A percentile compares a stretch with the other conserved stretches of the same genome.
phyloP scores from a whole-genome alignment of 345 rosid genomes.

The Gossypium ekmanianum region DNA sequence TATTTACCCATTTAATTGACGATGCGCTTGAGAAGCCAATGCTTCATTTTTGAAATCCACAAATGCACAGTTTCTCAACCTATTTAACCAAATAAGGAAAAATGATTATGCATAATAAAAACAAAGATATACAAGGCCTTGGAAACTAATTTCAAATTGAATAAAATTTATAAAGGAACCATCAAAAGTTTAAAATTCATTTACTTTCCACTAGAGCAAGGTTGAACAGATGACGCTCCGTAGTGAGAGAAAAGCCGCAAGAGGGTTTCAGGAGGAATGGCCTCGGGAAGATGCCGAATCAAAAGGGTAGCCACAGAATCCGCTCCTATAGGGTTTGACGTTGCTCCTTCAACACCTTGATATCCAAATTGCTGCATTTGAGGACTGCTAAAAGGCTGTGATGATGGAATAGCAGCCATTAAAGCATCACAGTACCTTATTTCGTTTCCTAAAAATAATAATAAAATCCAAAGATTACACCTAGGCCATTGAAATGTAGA shows the following conservation, averaged over 20 bases:
- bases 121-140: neutral
- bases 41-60: constrained; percentile 77
- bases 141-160: neutral
- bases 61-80: constrained; percentile 81
- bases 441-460: neutral
- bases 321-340: neutral
- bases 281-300: constrained; percentile 80
- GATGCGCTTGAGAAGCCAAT: constrained; percentile 74
- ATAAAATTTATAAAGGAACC: neutral
- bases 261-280: constrained; percentile 68
- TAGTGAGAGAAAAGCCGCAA: constrained; percentile 75
- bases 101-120: neutral
- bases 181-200: neutral
- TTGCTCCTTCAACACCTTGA: constrained; percentile 26
- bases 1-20: constrained; percentile 74
- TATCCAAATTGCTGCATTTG: constrained; percentile 24
- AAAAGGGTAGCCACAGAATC: constrained; percentile 41
- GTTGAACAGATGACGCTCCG: constrained; percentile 78
- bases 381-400: constrained; percentile 22
- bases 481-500: neutral
- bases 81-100: constrained; percentile 21
- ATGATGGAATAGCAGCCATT: constrained; percentile 26
- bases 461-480: neutral
- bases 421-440: constrained; percentile 16
- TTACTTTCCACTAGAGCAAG: constrained; percentile 69